Evolutionary conservation across 2,329 filamentous ascomycete species (phyloP), one percentile per base, ranked within the genome.

Genomic region (Aciculosporium take): DNA sequence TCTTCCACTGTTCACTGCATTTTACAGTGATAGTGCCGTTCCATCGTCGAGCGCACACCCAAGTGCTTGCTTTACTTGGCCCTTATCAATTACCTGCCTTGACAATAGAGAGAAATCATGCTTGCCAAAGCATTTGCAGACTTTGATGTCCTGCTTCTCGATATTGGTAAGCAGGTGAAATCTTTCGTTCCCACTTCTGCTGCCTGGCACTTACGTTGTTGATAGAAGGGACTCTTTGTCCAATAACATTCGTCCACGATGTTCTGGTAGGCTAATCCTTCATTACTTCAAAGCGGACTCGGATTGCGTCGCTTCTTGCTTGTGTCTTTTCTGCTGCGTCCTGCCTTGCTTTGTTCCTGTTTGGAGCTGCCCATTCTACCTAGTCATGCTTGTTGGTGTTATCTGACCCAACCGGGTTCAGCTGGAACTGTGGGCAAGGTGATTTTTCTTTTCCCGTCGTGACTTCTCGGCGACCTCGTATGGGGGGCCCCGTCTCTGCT

Each of bases 211-310:
- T 45, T 36, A 47, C 43, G 27, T 42, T 10, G 28, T 34, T 33
- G 43, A 38, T 45, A 88, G 83, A 88, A 71, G 83, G 84, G 48
- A 88, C 84, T 38, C 78, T 88, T 48, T 87, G 82, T 60, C 81
- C 81, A 51, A 86, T 88, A 58, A 84, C 80, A 51, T 88, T 88
- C 62, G 84, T 88, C 62, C 84, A 84, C 64, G 80, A 87, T 59
- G 76, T 84, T 49, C 67, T 88, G 65, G 84, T 88, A 76, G 74
- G 81, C 65, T 45, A 42, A 47, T 37, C 30, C 39, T 30, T 35
- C 25, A n/a, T 13, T 28, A 4, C 12, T 13, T 13, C 7, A 18
- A n/a, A 10, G 6, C 5, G 7, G 7, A 28, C 24, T n/a, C n/a
- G 23, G 13, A 28, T 17, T 15, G 12, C 23, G 27, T 18, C 8